A percentile compares a stretch with the other conserved stretches of the same genome.
Conservation (phyloP, 2,329 filamentous ascomycete species). For the Fusarium albidum region DNA sequence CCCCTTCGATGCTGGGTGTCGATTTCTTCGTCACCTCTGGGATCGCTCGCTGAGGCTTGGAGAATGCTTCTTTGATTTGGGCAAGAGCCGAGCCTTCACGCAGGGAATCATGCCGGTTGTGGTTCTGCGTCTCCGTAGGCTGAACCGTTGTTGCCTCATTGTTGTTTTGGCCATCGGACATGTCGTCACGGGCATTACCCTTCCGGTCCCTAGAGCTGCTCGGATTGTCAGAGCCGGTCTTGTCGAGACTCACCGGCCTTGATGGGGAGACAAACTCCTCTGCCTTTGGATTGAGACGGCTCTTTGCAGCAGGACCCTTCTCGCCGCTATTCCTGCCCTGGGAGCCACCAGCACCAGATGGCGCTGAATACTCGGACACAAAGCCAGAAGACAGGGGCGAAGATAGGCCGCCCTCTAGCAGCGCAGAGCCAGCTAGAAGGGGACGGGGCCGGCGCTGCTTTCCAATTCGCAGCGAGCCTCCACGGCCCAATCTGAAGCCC, state of each 20-base stretch:
- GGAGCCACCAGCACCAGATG: not conserved
- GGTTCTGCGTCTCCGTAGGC: not conserved
- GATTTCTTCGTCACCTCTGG: conserved; percentile 8
- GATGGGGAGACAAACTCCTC: conserved; percentile 37
- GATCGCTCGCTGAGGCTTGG: conserved; percentile 5
- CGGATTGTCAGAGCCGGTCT: not conserved
- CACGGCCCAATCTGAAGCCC: conserved; percentile 40
- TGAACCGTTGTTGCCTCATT: not conserved
- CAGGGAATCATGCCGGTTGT: not conserved
- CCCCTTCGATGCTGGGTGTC: not conserved
- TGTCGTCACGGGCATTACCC: not conserved
- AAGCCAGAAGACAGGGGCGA: conserved; percentile 24
- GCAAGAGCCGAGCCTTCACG: not conserved
- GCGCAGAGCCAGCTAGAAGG: conserved; percentile 22
- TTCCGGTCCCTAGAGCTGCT: not conserved
- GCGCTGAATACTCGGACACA: conserved; percentile 15
- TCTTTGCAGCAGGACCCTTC: conserved; percentile 2
- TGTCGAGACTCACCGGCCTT: not conserved
- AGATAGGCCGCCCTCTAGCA: conserved; percentile 18
- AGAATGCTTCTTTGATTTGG: not conserved
- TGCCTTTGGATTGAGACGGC: conserved; percentile 31
- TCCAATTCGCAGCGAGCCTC: conserved; percentile 45
- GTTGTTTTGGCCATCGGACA: not conserved
- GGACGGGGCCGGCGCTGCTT: conserved; percentile 41
- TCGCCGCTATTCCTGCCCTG: not conserved